Evolutionary conservation across 176 grass and related monocot species (phyloP), one percentile per base, ranked within the genome.

Genomic region (Leersia perrieri): DNA sequence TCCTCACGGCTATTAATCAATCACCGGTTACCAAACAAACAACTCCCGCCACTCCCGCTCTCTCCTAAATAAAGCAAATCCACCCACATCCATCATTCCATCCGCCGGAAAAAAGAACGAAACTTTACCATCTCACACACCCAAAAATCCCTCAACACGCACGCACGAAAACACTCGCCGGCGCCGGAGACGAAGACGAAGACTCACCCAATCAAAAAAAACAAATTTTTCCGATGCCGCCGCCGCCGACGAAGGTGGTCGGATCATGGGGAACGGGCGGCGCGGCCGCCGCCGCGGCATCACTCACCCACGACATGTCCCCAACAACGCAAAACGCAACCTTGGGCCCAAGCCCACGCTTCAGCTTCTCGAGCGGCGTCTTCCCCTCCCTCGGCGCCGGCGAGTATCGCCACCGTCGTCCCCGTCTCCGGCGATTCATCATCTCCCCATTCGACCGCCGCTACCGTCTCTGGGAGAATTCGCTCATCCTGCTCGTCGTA

Each of bases 361-460:
- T 67, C 80, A 32, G 13, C 73, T 25, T 26, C 36, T n/a, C 33
- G 18, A 60, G 42, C 22, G 79, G 61, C 32, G 22, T 92, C 31
- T 77, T 97, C 13, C 89, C 92, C 53, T 88, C 92, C 77, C 85
- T 94, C 6, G 91, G 78, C 67, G 62, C 63, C 51, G 14, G 77
- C 22, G 57, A 83, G 80, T n/a, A n/a, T n/a, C 61, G 84, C 2
- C 85, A 74, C n/a, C n/a, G n/a, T n/a, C 0, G 58, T 62, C 29
- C 75, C 29, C 75, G 74, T 0, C 66, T 89, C 58, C 90, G 85
- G 14, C 80, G 83, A 26, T 92, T 58, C 22, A 87, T 94, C 33
- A 62, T 97, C 4, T 92, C 92, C 25, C 94, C 94, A 26, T 87
- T 87, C 57, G 85, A 97, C 81, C 68, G 68, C 0, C 82, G 63